These are phyloP conservation scores for Trametes punicea DNA, from an alignment of 768 basidiomycete genomes.

Conservation along the genomic window DNA sequence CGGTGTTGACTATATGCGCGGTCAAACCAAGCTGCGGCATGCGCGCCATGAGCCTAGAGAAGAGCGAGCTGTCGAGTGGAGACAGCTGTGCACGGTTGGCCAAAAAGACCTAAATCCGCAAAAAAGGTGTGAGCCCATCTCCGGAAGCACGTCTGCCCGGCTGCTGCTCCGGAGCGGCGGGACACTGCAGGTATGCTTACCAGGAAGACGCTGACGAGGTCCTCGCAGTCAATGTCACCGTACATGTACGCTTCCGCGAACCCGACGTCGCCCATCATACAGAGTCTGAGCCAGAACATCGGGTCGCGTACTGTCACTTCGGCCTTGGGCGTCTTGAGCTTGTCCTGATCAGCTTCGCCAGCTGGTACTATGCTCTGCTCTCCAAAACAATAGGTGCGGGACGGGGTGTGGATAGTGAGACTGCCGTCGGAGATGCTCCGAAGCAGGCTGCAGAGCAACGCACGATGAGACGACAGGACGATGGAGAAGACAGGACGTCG, in stretches of 20 bases:
- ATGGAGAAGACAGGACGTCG: neutral
- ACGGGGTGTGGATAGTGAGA: slow-evolving; percentile 44
- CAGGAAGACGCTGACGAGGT: slow-evolving; percentile 62
- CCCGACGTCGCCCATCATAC: slow-evolving; percentile 62
- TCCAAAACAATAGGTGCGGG: slow-evolving; percentile 46
- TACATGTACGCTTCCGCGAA: slow-evolving; percentile 80
- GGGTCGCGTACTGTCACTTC: slow-evolving; percentile 31
- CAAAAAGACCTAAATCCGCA: slow-evolving; percentile 53
- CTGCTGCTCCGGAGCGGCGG: neutral
- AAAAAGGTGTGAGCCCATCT: neutral
- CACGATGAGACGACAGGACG: neutral
- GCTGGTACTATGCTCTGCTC: neutral
- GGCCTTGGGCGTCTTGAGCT: slow-evolving; percentile 11
- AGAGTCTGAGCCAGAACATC: slow-evolving; percentile 57
- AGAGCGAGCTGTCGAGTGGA: slow-evolving; percentile 44
- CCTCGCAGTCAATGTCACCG: slow-evolving; percentile 66
- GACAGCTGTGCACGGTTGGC: slow-evolving; percentile 49
- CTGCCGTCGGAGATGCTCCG: slow-evolving; percentile 44
- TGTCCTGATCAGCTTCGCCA: neutral
- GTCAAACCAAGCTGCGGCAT: slow-evolving; percentile 53
- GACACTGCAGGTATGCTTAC: slow-evolving; percentile 34
- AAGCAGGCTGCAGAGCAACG: slow-evolving; percentile 6
- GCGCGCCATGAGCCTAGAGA: slow-evolving; percentile 46
- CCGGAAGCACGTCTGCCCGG: neutral
- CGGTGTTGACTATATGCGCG: slow-evolving; percentile 61